These are phyloP conservation scores for Acanthamoeba divionensis DNA, from an alignment of 208 protist species.

Conservation along the genomic window DNA sequence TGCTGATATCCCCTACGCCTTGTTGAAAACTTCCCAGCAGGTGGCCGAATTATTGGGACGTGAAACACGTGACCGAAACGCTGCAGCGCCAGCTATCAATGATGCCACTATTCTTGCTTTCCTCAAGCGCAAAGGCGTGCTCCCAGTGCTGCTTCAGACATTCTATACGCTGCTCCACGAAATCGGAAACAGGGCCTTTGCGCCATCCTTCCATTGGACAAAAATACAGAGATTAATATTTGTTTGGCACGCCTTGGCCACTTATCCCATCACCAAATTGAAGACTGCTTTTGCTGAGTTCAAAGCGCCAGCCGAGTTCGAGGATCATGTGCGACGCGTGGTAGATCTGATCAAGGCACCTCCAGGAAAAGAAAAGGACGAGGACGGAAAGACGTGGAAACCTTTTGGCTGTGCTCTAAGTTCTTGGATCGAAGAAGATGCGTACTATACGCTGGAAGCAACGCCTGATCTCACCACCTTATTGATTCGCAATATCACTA, in stretches of 20 bases:
- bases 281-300: neutral
- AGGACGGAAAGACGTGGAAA: too few relatives aligned
- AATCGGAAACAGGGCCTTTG: neutral
- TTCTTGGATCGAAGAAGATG: slow-evolving; percentile 4
- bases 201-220: neutral
- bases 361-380: neutral
- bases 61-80: too few relatives aligned
- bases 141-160: neutral
- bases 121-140: neutral
- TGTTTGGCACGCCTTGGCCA: neutral
- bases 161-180: neutral
- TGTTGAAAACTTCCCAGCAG: neutral
- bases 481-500: neutral
- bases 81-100: too few relatives aligned
- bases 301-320: neutral
- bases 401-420: neutral
- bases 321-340: neutral
- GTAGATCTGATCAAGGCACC: neutral
- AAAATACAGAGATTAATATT: neutral
- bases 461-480: neutral
- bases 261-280: neutral
- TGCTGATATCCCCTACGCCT: neutral
- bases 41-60: neutral
- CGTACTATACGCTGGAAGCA: too few relatives aligned
- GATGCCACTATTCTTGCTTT: neutral